Evolutionary conservation across 257 asterid species (phyloP), one percentile per base, ranked within the genome.

Genomic region (Thymus quinquecostatus): DNA sequence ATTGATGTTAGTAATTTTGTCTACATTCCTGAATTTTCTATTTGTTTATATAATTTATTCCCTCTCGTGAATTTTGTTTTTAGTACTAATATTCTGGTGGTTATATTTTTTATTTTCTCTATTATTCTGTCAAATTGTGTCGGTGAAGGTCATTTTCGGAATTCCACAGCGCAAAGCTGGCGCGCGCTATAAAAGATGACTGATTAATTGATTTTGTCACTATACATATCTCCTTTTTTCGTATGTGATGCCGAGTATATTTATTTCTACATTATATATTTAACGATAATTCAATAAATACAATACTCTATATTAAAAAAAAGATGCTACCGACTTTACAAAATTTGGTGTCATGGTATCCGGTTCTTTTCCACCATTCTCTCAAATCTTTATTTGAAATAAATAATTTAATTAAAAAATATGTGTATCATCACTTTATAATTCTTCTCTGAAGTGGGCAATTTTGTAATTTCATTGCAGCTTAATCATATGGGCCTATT

Each of bases 121-220:
- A 12, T 32, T 41, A 21, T 14, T 60, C 33, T 29, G 67, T 10
- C 29, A 1, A 21, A 2, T 30, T 28, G 71, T 79, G 83, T 75
- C 80, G 75, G 80, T 70, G 1, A 80, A 43, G 77, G 80, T 34
- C 38, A 59, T 58, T 74, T 74, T 28, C n/a, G 77, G 28, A 70
- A 73, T 45, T 64, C 43, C 53, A 45, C 21, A 28, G 38, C 27
- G 10, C 30, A 58, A 2, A 30, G 70, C 41, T 49, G 10, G 27
- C 21, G 21, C 21, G 21, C 21, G 21, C 21, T 55, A 5, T 44
- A 43, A 43, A 41, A 54, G 48, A 2, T 74, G 43, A 10, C 30
- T 53, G 41, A 32, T 59, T 56, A 38, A 58, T 28, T 44, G 53
- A 49, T 58, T 2, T 44, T 64, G 41, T 38, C 6, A 7, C 21